Conservation (phyloP, 2,329 filamentous ascomycete genomes). For the Claviceps digitariae region DNA sequence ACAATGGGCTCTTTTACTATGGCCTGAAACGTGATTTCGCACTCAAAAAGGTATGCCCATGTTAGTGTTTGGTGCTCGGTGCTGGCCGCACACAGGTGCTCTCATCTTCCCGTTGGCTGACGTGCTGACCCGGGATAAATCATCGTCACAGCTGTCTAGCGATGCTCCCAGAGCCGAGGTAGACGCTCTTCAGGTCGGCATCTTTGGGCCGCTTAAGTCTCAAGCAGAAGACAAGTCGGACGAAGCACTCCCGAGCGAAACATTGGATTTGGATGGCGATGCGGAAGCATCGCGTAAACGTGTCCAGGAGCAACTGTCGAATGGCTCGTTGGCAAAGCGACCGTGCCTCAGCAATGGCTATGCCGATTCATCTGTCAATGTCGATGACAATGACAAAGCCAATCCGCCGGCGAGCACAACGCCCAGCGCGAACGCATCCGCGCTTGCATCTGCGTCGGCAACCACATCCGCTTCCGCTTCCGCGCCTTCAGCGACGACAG, state of each 20-base stretch:
- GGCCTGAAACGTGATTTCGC: slow-evolving; percentile 43
- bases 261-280: slow-evolving; percentile 22
- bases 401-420: background rate
- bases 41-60: slow-evolving; percentile 30
- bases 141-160: slow-evolving; percentile 32
- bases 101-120: background rate
- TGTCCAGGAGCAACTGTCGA: slow-evolving; percentile 28
- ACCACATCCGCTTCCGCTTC: slow-evolving; percentile 22
- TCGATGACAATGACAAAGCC: slow-evolving; percentile 9
- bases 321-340: slow-evolving; percentile 46
- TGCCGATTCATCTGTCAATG: slow-evolving; percentile 34
- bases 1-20: slow-evolving; percentile 49
- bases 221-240: slow-evolving; percentile 29
- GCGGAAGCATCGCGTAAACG: slow-evolving; percentile 37
- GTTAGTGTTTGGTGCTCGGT: background rate
- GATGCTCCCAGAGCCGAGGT: slow-evolving; percentile 29
- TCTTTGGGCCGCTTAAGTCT: slow-evolving; percentile 42
- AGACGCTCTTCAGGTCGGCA: slow-evolving; percentile 34
- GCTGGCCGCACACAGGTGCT: slow-evolving; percentile 4
- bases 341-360: slow-evolving; percentile 48
- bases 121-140: background rate
- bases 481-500: slow-evolving; percentile 21
- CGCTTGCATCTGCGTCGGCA: slow-evolving; percentile 2
- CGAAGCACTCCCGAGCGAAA: slow-evolving; percentile 22
- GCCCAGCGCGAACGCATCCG: slow-evolving; percentile 17